Conservation (phyloP, 2,329 filamentous ascomycete genomes). For the Cordyceps javanica region DNA sequence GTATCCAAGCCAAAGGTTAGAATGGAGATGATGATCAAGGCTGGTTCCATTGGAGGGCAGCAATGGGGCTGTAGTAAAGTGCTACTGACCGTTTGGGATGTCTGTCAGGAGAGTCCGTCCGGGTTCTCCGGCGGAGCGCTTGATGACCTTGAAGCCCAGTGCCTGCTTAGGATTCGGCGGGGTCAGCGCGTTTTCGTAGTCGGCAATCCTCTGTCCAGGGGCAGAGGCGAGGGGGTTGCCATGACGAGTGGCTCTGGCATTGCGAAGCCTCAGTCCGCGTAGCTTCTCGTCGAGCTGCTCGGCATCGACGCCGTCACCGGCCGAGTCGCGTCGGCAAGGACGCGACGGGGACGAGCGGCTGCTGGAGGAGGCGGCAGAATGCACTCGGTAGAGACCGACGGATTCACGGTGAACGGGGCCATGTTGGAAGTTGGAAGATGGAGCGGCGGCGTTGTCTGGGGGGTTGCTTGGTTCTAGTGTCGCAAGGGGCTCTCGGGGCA, state of each 20-base stretch:
- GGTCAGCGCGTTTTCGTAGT: slow-evolving; percentile 55
- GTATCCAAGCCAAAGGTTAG: slow-evolving; percentile 16
- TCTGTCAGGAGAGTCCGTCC: slow-evolving; percentile 41
- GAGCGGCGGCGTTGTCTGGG: slow-evolving; percentile 28
- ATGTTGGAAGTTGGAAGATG: slow-evolving; percentile 44
- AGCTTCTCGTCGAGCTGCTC: slow-evolving; percentile 44
- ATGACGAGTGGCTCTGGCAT: slow-evolving; percentile 21
- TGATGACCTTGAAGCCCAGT: slow-evolving; percentile 50
- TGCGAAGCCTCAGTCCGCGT: slow-evolving; percentile 43
- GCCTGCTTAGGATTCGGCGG: slow-evolving; percentile 40
- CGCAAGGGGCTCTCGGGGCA: slow-evolving; percentile 53
- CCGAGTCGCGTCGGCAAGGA: slow-evolving; percentile 22
- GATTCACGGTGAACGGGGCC: slow-evolving; percentile 44
- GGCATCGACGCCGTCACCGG: slow-evolving; percentile 28
- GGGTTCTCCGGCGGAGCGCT: slow-evolving; percentile 34
- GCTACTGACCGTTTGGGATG: slow-evolving; percentile 75
- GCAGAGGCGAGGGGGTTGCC: slow-evolving; percentile 18
- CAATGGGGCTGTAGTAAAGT: neutral
- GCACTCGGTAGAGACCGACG: slow-evolving; percentile 30
- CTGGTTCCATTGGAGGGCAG: neutral
- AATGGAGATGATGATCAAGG: neutral
- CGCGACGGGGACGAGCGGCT: slow-evolving; percentile 31
- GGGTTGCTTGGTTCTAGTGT: slow-evolving; percentile 37
- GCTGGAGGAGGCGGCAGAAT: slow-evolving; percentile 27
- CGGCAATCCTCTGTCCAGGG: slow-evolving; percentile 49